Evolutionary conservation across 441 rosid genomes (phyloP), one percentile per base, ranked within the genome.

Genomic region (Arabidopsis hybrid): DNA sequence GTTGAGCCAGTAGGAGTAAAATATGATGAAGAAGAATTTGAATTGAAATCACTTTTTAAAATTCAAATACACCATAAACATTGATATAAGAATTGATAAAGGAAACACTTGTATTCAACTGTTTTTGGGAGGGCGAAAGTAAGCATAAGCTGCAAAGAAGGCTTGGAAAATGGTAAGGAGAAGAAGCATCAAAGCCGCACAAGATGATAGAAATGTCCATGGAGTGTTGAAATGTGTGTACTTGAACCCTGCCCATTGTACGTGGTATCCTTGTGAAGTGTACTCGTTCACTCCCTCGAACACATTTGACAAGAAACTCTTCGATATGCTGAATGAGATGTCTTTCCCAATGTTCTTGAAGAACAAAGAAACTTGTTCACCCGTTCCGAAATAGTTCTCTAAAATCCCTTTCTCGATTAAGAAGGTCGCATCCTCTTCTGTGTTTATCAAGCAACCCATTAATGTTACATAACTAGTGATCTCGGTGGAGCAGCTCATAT

Each of bases 201-300:
- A 50, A 50, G 55, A 50, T 17, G 55, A 50, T 8, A 50, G 11
- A 50, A 50, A 50, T 18, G 55, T 50, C 55, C 55, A 50, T 50
- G 55, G 55, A 50, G 55, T 50, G 13, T 18, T 50, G 31, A 50
- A 50, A 50, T 50, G 55, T 4, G 55, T 50, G 31, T 50, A 50
- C 7, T 50, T 50, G 7, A 50, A 50, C 55, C 55, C 55, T 50
- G 31, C 55, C 55, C 55, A 50, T 50, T 50, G 55, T 10, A 50
- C 31, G 13, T 50, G 55, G 7, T 7, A 8, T 3, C 55, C 31
- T 50, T 50, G 9, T 8, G 31, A 50, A 50, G 55, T 18, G 29
- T 50, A 50, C 6, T 50, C 4, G 29, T 49, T 49, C 29, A 49
- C 55, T 6, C 29, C 55, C 12, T 49, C 55, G 12, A 49, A 49